phyloP scores from a whole-genome alignment of 805 yeast genomes.

The Kuraishia molischiana region DNA sequence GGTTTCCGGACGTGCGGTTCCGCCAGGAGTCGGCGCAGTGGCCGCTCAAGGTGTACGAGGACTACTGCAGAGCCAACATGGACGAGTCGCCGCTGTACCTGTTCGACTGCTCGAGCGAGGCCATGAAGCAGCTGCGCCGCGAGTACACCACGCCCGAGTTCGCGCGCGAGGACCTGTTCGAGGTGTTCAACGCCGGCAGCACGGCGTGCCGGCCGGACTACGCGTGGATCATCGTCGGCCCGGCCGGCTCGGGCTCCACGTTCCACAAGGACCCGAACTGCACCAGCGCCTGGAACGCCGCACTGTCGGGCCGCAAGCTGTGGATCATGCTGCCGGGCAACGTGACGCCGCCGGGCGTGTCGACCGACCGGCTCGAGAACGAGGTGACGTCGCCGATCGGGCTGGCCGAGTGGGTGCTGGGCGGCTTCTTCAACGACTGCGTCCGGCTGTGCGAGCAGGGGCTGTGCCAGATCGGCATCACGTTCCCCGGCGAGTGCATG shows the following conservation, averaged over 20 bases:
- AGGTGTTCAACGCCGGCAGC: constrained; percentile 29
- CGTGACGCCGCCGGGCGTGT: constrained; percentile 76
- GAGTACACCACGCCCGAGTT: constrained; percentile 45
- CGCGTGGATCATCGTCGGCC: constrained; percentile 88
- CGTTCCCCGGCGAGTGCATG: constrained; percentile 76
- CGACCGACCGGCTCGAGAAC: constrained; percentile 64
- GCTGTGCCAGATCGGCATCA: constrained; percentile 57
- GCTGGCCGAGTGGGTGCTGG: constrained; percentile 81
- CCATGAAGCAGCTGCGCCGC: constrained; percentile 45
- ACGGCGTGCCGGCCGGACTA: constrained; percentile 69
- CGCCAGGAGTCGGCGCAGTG: constrained; percentile 83
- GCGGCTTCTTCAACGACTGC: constrained; percentile 72
- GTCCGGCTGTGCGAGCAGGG: constrained; percentile 35
- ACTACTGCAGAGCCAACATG: constrained; percentile 47
- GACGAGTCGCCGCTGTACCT: constrained; percentile 85
- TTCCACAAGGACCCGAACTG: constrained; percentile 91
- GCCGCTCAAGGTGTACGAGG: constrained; percentile 51
- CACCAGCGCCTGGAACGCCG: constrained; percentile 87
- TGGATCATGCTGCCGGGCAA: constrained; percentile 88
- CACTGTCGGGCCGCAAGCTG: constrained; percentile 62
- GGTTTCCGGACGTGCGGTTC: constrained; percentile 55
- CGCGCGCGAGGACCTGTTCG: constrained; percentile 54
- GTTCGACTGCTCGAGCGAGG: constrained; percentile 72
- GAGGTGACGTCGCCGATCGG: constrained; percentile 93
- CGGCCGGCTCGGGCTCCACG: constrained; percentile 74